Evolutionary conservation across 495 filamentous ascomycete genomes (phyloP).

Genomic region (Penicillium soppii): DNA sequence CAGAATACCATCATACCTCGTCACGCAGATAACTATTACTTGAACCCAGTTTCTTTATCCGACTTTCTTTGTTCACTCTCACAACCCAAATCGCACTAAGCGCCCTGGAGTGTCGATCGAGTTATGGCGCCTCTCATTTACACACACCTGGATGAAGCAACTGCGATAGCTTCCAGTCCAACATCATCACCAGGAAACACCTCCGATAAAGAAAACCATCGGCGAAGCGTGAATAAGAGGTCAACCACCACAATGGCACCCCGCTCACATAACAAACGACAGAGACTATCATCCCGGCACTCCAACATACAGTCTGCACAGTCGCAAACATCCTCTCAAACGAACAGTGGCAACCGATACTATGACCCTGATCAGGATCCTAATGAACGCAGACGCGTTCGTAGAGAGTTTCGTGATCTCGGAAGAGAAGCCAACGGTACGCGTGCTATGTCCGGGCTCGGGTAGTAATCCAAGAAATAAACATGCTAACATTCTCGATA

Average conservation of each 20-base stretch:
- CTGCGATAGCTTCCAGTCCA: constrained; percentile 24
- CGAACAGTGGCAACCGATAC: constrained; percentile 38
- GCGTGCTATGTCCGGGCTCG: background rate
- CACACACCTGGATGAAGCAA: constrained; percentile 22
- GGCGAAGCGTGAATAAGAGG: constrained; percentile 23
- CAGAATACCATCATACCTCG: too few relatives aligned
- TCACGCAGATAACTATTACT: background rate
- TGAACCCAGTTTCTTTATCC: background rate
- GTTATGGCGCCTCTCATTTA: constrained; percentile 32
- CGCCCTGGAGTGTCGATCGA: constrained; percentile 15
- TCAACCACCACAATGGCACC: constrained; percentile 29
- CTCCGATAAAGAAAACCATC: constrained; percentile 63
- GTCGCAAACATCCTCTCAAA: constrained; percentile 30
- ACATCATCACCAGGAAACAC: constrained; percentile 40
- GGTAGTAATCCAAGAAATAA: background rate
- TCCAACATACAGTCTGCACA: constrained; percentile 32
- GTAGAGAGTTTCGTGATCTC: constrained; percentile 67
- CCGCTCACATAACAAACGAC: constrained; percentile 35
- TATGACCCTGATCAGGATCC: constrained; percentile 91
- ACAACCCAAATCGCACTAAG: constrained; percentile 2
- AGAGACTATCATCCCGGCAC: constrained; percentile 38
- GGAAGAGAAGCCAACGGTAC: constrained; percentile 63
- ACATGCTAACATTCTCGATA: constrained; percentile 1
- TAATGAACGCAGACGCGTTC: constrained; percentile 69
- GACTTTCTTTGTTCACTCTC: constrained; percentile 10